Conservation (phyloP, 2,329 filamentous ascomycete genomes). For the Zymoseptoria brevis region DNA sequence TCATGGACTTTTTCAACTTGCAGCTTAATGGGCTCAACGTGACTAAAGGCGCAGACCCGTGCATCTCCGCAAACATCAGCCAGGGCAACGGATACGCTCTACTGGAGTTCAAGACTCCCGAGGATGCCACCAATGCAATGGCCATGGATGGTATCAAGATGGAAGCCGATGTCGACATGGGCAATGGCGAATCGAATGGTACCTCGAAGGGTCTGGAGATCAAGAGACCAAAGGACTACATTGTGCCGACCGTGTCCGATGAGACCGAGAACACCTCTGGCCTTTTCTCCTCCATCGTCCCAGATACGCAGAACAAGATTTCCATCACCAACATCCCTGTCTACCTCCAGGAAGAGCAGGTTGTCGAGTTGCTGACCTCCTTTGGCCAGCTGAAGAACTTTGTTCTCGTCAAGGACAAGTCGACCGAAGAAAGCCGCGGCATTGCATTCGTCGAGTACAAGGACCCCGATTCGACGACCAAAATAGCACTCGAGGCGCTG, state of each 20-base stretch:
- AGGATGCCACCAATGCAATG: slow-evolving; percentile 83
- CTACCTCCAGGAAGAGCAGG: slow-evolving; percentile 84
- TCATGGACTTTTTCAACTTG: slow-evolving; percentile 86
- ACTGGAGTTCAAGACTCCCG: slow-evolving; percentile 78
- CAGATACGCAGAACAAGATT: slow-evolving; percentile 92
- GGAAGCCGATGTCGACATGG: slow-evolving; percentile 54
- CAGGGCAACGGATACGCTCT: slow-evolving; percentile 74
- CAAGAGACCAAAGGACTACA: slow-evolving; percentile 90
- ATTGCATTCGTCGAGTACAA: slow-evolving; percentile 95
- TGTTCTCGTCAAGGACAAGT: slow-evolving; percentile 75
- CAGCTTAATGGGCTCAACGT: slow-evolving; percentile 96
- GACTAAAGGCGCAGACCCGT: slow-evolving; percentile 74
- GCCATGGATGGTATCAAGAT: slow-evolving; percentile 85
- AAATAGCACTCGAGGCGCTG: slow-evolving; percentile 79
- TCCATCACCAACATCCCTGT: slow-evolving; percentile 81
- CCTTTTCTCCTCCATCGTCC: slow-evolving; percentile 69
- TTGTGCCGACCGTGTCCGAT: slow-evolving; percentile 72
- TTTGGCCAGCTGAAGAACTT: slow-evolving; percentile 94
- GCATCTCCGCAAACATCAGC: slow-evolving; percentile 72
- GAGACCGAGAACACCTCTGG: slow-evolving; percentile 67
- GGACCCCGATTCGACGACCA: slow-evolving; percentile 61
- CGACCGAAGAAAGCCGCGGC: slow-evolving; percentile 72
- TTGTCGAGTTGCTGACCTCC: slow-evolving; percentile 78
- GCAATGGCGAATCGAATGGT: slow-evolving; percentile 47
- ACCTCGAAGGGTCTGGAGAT: slow-evolving; percentile 59